Conservation (phyloP, 352 stramenopile genomes). For the Phytophthora fragariae region DNA sequence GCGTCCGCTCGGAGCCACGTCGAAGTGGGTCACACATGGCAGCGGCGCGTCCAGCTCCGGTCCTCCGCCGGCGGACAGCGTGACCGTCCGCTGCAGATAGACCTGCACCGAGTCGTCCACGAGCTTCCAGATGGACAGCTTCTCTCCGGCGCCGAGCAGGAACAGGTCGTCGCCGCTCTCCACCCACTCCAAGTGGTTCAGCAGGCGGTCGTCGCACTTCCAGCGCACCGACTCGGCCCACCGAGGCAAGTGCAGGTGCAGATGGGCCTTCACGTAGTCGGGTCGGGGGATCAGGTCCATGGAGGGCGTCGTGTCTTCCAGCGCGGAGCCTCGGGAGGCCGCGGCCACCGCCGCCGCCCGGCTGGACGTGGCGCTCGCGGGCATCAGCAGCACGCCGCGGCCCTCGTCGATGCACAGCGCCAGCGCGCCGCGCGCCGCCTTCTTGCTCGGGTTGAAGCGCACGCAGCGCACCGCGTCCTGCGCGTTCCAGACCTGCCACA, state of each 20-base stretch:
- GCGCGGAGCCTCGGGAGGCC: conserved; percentile 13
- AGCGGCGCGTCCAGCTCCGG: conserved; percentile 9
- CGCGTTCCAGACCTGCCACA: conserved; percentile 77
- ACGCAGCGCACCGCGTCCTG: conserved; percentile 57
- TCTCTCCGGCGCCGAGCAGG: conserved; percentile 71
- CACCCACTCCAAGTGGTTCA: conserved; percentile 81
- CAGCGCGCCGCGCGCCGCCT: conserved; percentile 58
- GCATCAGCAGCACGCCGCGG: conserved; percentile 70
- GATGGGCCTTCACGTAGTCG: conserved; percentile 73
- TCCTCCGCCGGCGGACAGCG: conserved; percentile 32
- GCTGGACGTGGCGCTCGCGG: conserved; percentile 44
- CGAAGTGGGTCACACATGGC: conserved; percentile 60
- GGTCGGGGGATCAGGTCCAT: conserved; percentile 18
- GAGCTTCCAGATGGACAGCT: conserved; percentile 85
- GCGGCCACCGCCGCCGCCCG: conserved; percentile 23
- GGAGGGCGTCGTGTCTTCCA: conserved; percentile 4
- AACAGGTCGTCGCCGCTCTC: conserved; percentile 76
- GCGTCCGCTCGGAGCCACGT: conserved; percentile 62
- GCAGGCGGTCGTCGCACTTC: conserved; percentile 64
- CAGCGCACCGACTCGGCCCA: conserved; percentile 80
- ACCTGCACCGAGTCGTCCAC: conserved; percentile 81
- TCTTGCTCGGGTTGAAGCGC: conserved; percentile 63
- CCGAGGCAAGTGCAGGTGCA: conserved; percentile 71
- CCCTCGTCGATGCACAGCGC: conserved; percentile 72
- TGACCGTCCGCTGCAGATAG: conserved; percentile 81